phyloP scores from a whole-genome alignment of 78 protist species.

The Acrasis kona region DNA sequence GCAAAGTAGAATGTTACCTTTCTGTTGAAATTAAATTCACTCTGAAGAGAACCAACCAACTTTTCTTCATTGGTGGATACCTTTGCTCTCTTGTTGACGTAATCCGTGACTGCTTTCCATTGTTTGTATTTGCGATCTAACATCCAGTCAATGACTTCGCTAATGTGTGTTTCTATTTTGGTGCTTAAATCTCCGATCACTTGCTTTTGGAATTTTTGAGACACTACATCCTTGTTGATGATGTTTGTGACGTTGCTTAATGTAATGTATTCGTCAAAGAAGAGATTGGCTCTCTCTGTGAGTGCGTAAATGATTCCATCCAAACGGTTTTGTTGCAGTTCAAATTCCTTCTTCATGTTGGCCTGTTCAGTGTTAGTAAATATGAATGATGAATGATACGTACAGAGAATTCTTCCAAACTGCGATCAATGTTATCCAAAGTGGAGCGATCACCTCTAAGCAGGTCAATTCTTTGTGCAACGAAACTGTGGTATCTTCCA shows the following conservation, averaged over 20 bases:
- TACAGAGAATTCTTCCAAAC: too few relatives aligned
- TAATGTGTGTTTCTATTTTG: slow-evolving; percentile 32
- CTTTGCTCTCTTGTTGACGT: background rate
- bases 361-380: too few relatives aligned
- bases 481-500: background rate
- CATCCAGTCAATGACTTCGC: slow-evolving; percentile 32
- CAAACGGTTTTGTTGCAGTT: slow-evolving; percentile 29
- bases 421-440: too few relatives aligned
- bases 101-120: slow-evolving; percentile 24
- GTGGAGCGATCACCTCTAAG: too few relatives aligned
- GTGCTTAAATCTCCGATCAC: slow-evolving; percentile 9
- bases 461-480: too few relatives aligned
- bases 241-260: slow-evolving; percentile 8
- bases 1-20: too few relatives aligned
- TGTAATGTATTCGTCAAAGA: slow-evolving; percentile 33
- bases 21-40: background rate
- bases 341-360: slow-evolving; percentile 27
- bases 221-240: slow-evolving; percentile 1
- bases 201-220: slow-evolving; percentile 22
- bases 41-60: background rate
- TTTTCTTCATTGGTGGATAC: background rate
- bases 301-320: slow-evolving; percentile 26
- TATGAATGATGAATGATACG: too few relatives aligned
- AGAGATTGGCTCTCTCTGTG: slow-evolving; percentile 35
- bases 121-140: slow-evolving; percentile 29